These are phyloP conservation scores for Pharnaceum exiguum DNA, from an alignment of 148 eudicot species.

Conservation along the genomic window DNA sequence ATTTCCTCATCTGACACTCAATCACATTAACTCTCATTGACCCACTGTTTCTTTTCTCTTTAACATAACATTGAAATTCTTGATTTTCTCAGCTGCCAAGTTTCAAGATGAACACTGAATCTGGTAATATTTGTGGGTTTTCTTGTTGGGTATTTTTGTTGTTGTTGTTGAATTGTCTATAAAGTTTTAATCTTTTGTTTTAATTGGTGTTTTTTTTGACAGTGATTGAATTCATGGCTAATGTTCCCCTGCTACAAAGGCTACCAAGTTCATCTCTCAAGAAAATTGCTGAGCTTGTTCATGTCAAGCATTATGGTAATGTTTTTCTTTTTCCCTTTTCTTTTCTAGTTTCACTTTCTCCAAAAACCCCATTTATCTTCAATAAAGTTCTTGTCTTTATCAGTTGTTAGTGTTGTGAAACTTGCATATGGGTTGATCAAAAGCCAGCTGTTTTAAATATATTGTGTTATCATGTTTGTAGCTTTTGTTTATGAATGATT, in stretches of 20 bases:
- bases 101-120: slow-evolving; percentile 29
- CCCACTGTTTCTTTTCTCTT: not conserved
- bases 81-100: not conserved
- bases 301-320: slow-evolving; percentile 49
- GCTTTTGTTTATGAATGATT: too few species aligned
- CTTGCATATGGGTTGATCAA: too few species aligned
- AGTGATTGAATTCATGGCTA: slow-evolving; percentile 72
- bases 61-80: not conserved
- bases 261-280: slow-evolving; percentile 65
- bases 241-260: slow-evolving; percentile 77
- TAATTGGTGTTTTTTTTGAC: slow-evolving; percentile 9
- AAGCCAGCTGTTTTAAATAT: too few species aligned
- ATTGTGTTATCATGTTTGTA: too few species aligned
- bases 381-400: not conserved
- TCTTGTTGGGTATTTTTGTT: not conserved
- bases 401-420: too few species aligned
- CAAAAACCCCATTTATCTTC: too few species aligned
- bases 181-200: not conserved
- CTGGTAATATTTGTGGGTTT: slow-evolving; percentile 15
- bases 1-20: too few species aligned
- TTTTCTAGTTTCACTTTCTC: too few species aligned
- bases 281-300: slow-evolving; percentile 54
- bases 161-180: not conserved
- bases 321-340: not conserved
- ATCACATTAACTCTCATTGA: too few species aligned